Percentiles rank a stretch among this genome's conserved stretches.
Conservation (phyloP, 352 stramenopile genomes). For the Phytophthora constricta region DNA sequence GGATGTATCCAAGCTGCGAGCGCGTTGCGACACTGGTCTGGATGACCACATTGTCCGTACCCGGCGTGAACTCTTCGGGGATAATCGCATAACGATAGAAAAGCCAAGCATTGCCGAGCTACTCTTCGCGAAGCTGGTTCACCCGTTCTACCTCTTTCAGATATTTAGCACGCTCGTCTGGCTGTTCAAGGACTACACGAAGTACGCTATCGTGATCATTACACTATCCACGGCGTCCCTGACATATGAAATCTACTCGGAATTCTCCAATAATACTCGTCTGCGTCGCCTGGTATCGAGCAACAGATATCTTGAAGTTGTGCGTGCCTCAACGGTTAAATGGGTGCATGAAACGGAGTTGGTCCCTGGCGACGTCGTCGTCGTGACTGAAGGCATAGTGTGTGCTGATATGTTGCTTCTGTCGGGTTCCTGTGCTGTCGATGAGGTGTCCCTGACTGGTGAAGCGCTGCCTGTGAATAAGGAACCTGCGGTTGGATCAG, state of each 20-base stretch:
- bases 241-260: slow-evolving; percentile 56
- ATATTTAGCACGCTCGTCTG: slow-evolving; percentile 61
- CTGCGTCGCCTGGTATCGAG: slow-evolving; percentile 52
- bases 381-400: slow-evolving; percentile 34
- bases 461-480: slow-evolving; percentile 57
- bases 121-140: slow-evolving; percentile 61
- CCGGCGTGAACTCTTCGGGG: slow-evolving; percentile 52
- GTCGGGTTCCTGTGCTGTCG: slow-evolving; percentile 41
- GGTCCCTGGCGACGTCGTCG: slow-evolving; percentile 58
- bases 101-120: slow-evolving; percentile 39
- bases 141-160: slow-evolving; percentile 74
- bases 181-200: slow-evolving; percentile 52
- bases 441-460: slow-evolving; percentile 59
- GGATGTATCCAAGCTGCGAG: slow-evolving; percentile 31
- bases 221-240: slow-evolving; percentile 46
- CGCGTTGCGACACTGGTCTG: slow-evolving; percentile 21
- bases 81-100: slow-evolving; percentile 53
- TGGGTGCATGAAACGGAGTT: slow-evolving; percentile 44
- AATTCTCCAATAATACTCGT: slow-evolving; percentile 51
- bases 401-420: slow-evolving; percentile 58
- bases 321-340: slow-evolving; percentile 20
- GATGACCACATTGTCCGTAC: too few species aligned
- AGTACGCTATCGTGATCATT: slow-evolving; percentile 56
- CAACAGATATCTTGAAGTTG: slow-evolving; percentile 40
- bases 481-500: slow-evolving; percentile 24